A percentile compares a stretch with the other conserved stretches of the same genome.
Conservation (phyloP, 2,329 filamentous ascomycete genomes). For the Hypoxylon sp. region DNA sequence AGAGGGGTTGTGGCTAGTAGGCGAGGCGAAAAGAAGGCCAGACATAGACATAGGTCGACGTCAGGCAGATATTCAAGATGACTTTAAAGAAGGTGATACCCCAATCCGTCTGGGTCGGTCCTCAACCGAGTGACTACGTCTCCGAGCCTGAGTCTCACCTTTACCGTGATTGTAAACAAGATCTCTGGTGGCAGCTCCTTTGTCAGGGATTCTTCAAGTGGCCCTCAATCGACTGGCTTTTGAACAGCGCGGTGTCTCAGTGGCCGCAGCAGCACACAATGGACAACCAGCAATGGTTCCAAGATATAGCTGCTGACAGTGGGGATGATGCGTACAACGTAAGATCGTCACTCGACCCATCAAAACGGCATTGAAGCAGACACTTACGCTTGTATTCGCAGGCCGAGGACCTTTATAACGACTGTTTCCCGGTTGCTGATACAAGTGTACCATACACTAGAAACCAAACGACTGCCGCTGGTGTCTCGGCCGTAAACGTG, state of each 20-base stretch:
- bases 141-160: slow-evolving; percentile 47
- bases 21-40: slow-evolving; percentile 37
- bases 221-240: slow-evolving; percentile 14
- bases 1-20: slow-evolving; percentile 30
- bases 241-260: slow-evolving; percentile 44
- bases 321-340: slow-evolving; percentile 49
- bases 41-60: slow-evolving; percentile 36
- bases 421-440: slow-evolving; percentile 35
- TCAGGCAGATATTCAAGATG: slow-evolving; percentile 46
- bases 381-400: slow-evolving; percentile 44
- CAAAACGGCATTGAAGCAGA: slow-evolving; percentile 24
- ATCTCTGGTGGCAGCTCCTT: slow-evolving; percentile 18
- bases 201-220: slow-evolving; percentile 13
- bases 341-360: slow-evolving; percentile 38
- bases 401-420: slow-evolving; percentile 45
- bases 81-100: slow-evolving; percentile 43
- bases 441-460: slow-evolving; percentile 45
- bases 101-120: slow-evolving; percentile 41
- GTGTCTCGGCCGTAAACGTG: slow-evolving; percentile 52
- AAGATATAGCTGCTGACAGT: slow-evolving; percentile 46
- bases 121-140: slow-evolving; percentile 41
- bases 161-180: slow-evolving; percentile 34
- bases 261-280: slow-evolving; percentile 41
- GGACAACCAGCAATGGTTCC: slow-evolving; percentile 46
- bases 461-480: slow-evolving; percentile 49